Base-by-base conservation (phyloP, 106 monocot species). In the Dendrobium huoshanense region DNA sequence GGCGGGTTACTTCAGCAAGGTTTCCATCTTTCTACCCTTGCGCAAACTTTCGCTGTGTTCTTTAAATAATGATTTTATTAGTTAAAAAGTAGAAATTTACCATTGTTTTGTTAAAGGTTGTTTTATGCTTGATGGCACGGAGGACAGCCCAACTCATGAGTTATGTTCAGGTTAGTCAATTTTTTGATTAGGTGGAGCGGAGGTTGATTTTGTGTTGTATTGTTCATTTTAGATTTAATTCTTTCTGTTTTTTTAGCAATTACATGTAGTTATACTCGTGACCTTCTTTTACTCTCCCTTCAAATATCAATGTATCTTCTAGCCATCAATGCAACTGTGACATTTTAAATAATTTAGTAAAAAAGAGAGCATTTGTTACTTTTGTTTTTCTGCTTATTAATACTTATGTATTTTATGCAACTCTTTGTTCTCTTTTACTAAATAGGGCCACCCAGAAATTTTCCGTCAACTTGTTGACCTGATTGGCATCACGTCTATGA, bases 401-500 rank as follows among this genome's bases (percentile, higher is more conserved):
- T 61, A 5, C 8, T 29, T 37, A 37, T 70, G 13, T 16, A 37
- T 22, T 65, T 22, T 7, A 40, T 44, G 20, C 2, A 74, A 44
- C 44, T 74, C 70, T 37, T 37, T 43, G 5, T 4, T 4, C 2
- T 7, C 56, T 78, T 56, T 79, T 11, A 70, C 80, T 55, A 41
- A 82, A 31, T 87, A 99, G 98, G 80, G 77, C n/a, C 92, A 93
- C 86, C 95, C 80, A 72, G 98, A 95, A 72, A 88, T 99, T 73
- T 85, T 99, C 78, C 82, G 61, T 67, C 98, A 91, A 76, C 88
- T 99, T 42, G 89, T 95, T 74, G 95, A 99, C 86, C 87, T 99
- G 47, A 91, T 99, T 83, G 98, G 98, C 37, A 93, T 93, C 77
- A 99, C 98, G 70, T 99, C 98, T 56, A 95, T 99, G 72, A 95